These are phyloP conservation scores for Ammopiptanthus mongolicus DNA, from an alignment of 306 rosid species.

Conservation along the genomic window DNA sequence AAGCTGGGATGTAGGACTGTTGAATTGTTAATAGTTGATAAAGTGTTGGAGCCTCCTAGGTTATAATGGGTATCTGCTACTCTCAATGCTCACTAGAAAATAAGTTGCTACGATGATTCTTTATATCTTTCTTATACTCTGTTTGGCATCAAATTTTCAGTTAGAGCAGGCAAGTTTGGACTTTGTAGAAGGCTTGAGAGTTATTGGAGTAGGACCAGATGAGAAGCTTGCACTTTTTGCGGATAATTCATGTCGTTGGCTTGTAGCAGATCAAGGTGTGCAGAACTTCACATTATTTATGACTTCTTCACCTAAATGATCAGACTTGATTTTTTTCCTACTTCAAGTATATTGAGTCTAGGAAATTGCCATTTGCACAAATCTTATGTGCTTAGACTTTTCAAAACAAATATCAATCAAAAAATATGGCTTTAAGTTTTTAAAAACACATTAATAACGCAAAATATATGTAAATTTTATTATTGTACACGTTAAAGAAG, in stretches of 20 bases:
- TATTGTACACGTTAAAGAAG: background rate
- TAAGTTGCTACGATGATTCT: background rate
- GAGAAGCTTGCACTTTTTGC: conserved; percentile 90
- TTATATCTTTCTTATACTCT: background rate
- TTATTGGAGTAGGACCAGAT: conserved; percentile 63
- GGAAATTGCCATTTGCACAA: conserved; percentile 6
- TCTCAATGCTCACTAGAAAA: background rate
- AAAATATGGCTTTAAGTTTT: background rate
- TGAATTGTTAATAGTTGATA: background rate
- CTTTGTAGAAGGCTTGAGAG: conserved; percentile 88
- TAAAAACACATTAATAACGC: background rate
- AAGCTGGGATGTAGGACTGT: background rate
- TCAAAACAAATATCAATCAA: background rate
- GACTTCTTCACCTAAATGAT: background rate
- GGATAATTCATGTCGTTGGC: conserved; percentile 93
- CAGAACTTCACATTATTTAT: conserved; percentile 1
- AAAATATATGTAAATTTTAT: background rate
- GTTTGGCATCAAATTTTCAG: conserved; percentile 40
- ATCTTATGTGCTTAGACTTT: background rate
- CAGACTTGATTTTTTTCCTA: background rate
- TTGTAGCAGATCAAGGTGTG: conserved; percentile 91
- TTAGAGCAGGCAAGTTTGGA: conserved; percentile 71
- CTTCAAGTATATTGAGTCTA: background rate
- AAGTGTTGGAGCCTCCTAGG: background rate
- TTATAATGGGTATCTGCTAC: background rate